Percentiles rank a stretch among this genome's conserved stretches.
Conservation (phyloP, 352 stramenopile species). For the Aphanomyces invadans region DNA sequence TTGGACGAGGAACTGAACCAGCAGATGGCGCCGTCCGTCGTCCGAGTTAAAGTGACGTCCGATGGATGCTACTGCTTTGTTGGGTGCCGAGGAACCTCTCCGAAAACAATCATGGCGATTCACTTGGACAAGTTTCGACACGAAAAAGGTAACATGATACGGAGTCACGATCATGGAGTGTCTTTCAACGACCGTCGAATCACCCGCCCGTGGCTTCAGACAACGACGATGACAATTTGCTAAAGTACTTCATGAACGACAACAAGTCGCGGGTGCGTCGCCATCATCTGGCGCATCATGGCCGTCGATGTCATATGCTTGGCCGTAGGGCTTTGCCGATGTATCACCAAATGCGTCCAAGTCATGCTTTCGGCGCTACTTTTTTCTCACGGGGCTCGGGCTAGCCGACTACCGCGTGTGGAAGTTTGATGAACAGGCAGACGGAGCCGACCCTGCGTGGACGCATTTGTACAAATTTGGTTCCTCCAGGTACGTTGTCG, state of each 20-base stretch:
- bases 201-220: constrained; percentile 32
- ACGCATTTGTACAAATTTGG: constrained; percentile 16
- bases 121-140: constrained; percentile 72
- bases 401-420: constrained; percentile 64
- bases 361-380: constrained; percentile 36
- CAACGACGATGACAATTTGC: constrained; percentile 67
- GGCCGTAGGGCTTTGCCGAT: constrained; percentile 61
- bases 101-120: constrained; percentile 68
- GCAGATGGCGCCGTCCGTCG: constrained; percentile 37
- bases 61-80: constrained; percentile 80
- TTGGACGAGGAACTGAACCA: constrained; percentile 67
- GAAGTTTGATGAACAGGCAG: constrained; percentile 49
- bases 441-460: not conserved
- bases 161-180: not conserved
- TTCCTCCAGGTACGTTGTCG: constrained; percentile 8
- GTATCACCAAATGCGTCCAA: constrained; percentile 39
- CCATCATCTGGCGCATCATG: not conserved
- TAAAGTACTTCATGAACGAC: constrained; percentile 64
- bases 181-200: not conserved
- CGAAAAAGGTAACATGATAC: constrained; percentile 49
- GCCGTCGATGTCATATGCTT: constrained; percentile 8
- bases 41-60: constrained; percentile 68
- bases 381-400: constrained; percentile 60
- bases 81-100: constrained; percentile 51
- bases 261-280: constrained; percentile 47